Percentiles rank a stretch among this genome's conserved stretches.
These are phyloP conservation scores for Leccinum rimulosum DNA, from an alignment of 768 basidiomycete genomes.

Conservation along the genomic window DNA sequence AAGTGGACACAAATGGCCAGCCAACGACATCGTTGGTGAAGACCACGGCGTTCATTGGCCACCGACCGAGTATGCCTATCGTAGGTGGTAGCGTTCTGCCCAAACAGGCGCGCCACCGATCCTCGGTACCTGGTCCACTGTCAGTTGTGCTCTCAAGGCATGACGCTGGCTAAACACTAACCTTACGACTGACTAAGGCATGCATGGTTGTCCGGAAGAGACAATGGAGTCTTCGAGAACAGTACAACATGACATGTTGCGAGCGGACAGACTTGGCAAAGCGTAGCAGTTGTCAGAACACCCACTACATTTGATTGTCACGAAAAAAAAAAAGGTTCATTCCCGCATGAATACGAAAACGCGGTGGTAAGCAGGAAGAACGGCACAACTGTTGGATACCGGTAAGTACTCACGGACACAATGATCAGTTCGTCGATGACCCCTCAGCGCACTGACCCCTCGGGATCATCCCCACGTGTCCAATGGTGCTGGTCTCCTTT, in stretches of 20 bases:
- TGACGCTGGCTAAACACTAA: neutral
- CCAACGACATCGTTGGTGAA: neutral
- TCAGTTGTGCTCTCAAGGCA: neutral
- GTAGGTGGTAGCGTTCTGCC: neutral
- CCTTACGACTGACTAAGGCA: neutral
- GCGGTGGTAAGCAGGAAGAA: neutral
- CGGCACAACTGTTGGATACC: neutral
- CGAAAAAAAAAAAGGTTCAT: neutral
- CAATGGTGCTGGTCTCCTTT: neutral
- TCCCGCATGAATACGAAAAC: neutral
- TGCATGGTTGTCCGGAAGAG: neutral
- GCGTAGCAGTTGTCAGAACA: neutral
- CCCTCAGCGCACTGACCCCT: neutral
- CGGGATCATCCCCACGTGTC: neutral
- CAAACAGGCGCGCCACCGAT: neutral
- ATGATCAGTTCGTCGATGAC: neutral
- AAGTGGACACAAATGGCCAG: neutral
- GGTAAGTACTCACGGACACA: neutral
- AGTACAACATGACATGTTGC: neutral
- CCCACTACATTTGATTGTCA: neutral
- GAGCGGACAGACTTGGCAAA: constrained; percentile 1
- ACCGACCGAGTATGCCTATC: neutral
- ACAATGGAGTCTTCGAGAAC: neutral
- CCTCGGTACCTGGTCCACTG: neutral
- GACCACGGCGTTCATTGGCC: neutral